These are phyloP conservation scores for Lyophyllum shimeji DNA, from an alignment of 768 basidiomycete genomes.

Conservation along the genomic window DNA sequence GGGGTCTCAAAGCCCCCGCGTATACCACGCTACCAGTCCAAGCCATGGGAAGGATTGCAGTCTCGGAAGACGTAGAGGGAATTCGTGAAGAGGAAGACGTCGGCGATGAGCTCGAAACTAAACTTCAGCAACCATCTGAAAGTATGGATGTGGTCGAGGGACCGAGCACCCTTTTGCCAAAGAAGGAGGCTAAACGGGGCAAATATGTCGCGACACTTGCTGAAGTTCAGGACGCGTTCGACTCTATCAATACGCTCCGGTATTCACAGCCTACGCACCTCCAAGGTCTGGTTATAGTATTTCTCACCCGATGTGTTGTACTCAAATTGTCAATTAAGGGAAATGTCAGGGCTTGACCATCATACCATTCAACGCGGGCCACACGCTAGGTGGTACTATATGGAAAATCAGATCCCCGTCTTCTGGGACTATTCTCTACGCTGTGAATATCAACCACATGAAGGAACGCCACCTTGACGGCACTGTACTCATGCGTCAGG, in stretches of 20 bases:
- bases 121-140: conserved; percentile 23
- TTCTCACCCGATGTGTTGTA: not conserved
- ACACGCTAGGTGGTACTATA: conserved; percentile 93
- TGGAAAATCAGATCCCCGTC: conserved; percentile 99
- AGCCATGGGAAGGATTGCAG: conserved; percentile 91
- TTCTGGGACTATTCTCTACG: conserved; percentile 93
- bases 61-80: conserved; percentile 84
- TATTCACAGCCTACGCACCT: conserved; percentile 96
- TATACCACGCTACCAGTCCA: conserved; percentile 95
- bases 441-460: conserved; percentile 95
- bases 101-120: conserved; percentile 36
- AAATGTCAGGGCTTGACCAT: conserved; percentile 93
- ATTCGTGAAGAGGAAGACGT: conserved; percentile 75
- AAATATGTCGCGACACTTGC: conserved; percentile 75
- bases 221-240: conserved; percentile 92
- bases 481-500: conserved; percentile 77
- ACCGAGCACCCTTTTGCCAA: conserved; percentile 23
- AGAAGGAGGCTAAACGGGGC: conserved; percentile 33
- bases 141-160: conserved; percentile 26
- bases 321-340: conserved; percentile 44
- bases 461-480: conserved; percentile 94
- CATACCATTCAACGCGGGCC: conserved; percentile 93
- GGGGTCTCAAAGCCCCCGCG: conserved; percentile 86
- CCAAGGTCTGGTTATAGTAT: conserved; percentile 60
- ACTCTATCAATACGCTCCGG: conserved; percentile 85